A percentile compares a stretch with the other conserved stretches of the same genome.
Conservation (phyloP, 495 filamentous ascomycete species). For the Xylaria intraflava region DNA sequence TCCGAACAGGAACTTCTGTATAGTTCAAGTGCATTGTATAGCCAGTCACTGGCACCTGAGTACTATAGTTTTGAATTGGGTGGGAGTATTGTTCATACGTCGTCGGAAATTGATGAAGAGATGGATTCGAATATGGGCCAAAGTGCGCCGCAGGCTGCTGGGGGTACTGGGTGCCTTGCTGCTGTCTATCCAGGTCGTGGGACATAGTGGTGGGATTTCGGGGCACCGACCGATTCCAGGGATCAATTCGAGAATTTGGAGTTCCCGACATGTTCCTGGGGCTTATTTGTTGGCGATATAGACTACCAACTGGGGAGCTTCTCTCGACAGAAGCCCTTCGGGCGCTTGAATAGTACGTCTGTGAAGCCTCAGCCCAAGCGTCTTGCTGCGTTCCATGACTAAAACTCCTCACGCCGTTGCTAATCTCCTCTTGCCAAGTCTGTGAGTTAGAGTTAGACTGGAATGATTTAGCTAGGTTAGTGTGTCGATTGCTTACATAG, state of each 20-base stretch:
- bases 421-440: constrained; percentile 30
- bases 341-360: neutral
- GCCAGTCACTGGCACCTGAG: neutral
- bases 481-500: constrained; percentile 14
- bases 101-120: neutral
- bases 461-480: constrained; percentile 20
- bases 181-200: constrained; percentile 28
- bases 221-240: constrained; percentile 32
- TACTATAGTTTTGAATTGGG: neutral
- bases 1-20: neutral
- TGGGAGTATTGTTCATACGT: constrained; percentile 34
- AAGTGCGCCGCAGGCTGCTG: constrained; percentile 17
- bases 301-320: constrained; percentile 49
- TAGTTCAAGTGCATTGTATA: neutral
- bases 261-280: constrained; percentile 51
- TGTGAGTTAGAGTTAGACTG: constrained; percentile 33
- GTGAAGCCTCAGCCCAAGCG: constrained; percentile 9
- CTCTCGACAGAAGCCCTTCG: constrained; percentile 21
- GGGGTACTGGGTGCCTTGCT: constrained; percentile 20
- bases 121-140: constrained; percentile 12
- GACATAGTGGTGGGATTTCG: constrained; percentile 27
- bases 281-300: constrained; percentile 46
- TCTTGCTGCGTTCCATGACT: constrained; percentile 12
- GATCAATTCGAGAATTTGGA: constrained; percentile 37
- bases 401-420: constrained; percentile 10